Evolutionary conservation across 1,284 basidiomycete species (phyloP).

Genomic region (Cutaneotrichosporon spelunceum): DNA sequence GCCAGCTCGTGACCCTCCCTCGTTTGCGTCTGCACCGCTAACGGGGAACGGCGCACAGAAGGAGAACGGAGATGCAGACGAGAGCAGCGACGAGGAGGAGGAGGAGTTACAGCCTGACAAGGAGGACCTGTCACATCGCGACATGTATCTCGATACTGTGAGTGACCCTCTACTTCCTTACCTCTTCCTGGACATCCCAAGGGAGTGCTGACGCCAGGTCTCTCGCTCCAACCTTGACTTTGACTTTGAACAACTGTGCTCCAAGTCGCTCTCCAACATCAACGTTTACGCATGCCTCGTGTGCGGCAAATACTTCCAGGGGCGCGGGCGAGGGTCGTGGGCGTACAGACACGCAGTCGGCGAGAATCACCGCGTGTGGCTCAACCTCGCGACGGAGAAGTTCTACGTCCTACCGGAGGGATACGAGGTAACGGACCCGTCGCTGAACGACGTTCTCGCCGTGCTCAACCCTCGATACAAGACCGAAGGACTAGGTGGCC

Average conservation of each 20-base stretch:
- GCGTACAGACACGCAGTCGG: constrained; percentile 97
- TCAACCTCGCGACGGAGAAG: constrained; percentile 90
- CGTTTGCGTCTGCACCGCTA: background rate
- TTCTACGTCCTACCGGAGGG: constrained; percentile 98
- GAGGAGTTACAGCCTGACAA: constrained; percentile 47
- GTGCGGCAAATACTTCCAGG: constrained; percentile 98
- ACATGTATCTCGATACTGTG: constrained; percentile 95
- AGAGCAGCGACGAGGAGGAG: constrained; percentile 56
- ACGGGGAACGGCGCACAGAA: background rate
- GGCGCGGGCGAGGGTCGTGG: constrained; percentile 84
- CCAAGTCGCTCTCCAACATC: constrained; percentile 91
- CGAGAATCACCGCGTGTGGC: constrained; percentile 96
- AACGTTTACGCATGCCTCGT: constrained; percentile 98
- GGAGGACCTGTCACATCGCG: constrained; percentile 62
- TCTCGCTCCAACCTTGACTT: constrained; percentile 89
- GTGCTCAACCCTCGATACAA: constrained; percentile 81
- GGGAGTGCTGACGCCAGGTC: constrained; percentile 58
- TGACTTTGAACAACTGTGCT: constrained; percentile 99
- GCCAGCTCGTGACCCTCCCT: constrained; percentile 1
- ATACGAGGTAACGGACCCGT: constrained; percentile 91
- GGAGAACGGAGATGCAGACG: constrained; percentile 1
- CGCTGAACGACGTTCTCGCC: constrained; percentile 87
- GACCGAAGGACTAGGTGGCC: constrained; percentile 54
- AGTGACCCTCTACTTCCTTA: constrained; percentile 32
- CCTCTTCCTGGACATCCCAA: constrained; percentile 13